Base-by-base conservation (phyloP, 768 basidiomycete genomes). In the Rhizopogon vulgaris region DNA sequence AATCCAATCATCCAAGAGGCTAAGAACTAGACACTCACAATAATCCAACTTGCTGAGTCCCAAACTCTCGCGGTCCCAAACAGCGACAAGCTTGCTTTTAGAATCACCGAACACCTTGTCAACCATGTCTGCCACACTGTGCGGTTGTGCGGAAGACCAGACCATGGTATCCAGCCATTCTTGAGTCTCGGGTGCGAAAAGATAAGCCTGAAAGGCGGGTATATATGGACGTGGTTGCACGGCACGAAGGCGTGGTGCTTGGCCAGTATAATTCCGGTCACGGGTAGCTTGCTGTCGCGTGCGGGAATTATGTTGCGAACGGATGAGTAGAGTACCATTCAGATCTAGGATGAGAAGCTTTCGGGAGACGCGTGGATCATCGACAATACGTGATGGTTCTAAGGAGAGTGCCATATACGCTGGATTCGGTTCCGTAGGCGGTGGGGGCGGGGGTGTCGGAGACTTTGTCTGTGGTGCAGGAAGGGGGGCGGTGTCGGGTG, bases 141-240 rank as follows among this genome's bases (percentile, higher is more conserved):
- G 83, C 2, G 89, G 87, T 61, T 90, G 87, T 4, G 90, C 90
- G 2, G 85, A 88, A 61, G 85, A 88, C 90, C 90, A 94, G 4
- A 94, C 78, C 86, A 92, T 92, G 4, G 85, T 83, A 52, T 90
- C 87, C 17, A 91, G 74, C 85, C 87, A 90, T 12, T 60, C 59
- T 32, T 67, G 71, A n/a, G 83, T 88, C 15, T 71, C 57, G 0
- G 76, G 68, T 45, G 83, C 79, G 57, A 89, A 83, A 2, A 90
- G 66, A 60, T 86, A 91, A 3, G 74, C 64, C 4, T 74, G 62
- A 58, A 91, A 87, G 1, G 83, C 65, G 4, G 67, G 52, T 58
- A 90, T 72, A 64, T 84, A 92, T 0, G 89, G 86, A 14, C 89
- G 74, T 2, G 78, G 80, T 57, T 87, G 70, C 6, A 76, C 73